phyloP scores from a whole-genome alignment of 2,329 filamentous ascomycete genomes.

The Fusarium palustre region DNA sequence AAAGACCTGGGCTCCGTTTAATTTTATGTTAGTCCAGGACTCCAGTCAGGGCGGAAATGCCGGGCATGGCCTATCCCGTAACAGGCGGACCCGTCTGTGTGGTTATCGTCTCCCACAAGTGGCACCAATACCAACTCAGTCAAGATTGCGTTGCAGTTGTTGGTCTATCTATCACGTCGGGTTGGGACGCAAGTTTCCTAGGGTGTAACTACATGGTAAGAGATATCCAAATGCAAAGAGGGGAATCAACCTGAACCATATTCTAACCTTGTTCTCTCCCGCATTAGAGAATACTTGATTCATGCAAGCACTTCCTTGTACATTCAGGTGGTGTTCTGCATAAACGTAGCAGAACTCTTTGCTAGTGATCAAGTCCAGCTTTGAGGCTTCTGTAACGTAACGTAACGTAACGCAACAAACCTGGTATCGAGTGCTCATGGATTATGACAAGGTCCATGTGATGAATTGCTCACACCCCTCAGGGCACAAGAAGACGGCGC shows the following conservation, averaged over 20 bases:
- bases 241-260: not conserved
- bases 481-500: not conserved
- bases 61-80: conserved; percentile 1
- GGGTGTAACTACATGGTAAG: conserved; percentile 11
- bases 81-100: conserved; percentile 3
- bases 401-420: conserved; percentile 23
- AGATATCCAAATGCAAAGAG: not conserved
- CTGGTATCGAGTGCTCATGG: conserved; percentile 22
- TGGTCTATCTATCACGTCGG: conserved; percentile 16
- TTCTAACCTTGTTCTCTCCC: not conserved
- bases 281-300: not conserved
- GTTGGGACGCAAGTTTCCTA: conserved; percentile 16
- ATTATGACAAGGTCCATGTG: conserved; percentile 10
- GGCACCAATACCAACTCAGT: conserved; percentile 3
- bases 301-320: conserved; percentile 6
- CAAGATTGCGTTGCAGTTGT: conserved; percentile 7
- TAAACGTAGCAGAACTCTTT: conserved; percentile 5
- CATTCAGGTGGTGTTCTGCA: conserved; percentile 5
- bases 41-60: not conserved
- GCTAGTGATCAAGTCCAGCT: not conserved
- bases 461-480: conserved; percentile 28
- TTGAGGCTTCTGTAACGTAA: not conserved
- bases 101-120: conserved; percentile 11
- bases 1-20: not conserved
- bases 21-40: not conserved